A percentile compares a stretch with the other conserved stretches of the same genome.
phyloP scores from a whole-genome alignment of 1,139 yeast genomes.

The Pichia sp. region DNA sequence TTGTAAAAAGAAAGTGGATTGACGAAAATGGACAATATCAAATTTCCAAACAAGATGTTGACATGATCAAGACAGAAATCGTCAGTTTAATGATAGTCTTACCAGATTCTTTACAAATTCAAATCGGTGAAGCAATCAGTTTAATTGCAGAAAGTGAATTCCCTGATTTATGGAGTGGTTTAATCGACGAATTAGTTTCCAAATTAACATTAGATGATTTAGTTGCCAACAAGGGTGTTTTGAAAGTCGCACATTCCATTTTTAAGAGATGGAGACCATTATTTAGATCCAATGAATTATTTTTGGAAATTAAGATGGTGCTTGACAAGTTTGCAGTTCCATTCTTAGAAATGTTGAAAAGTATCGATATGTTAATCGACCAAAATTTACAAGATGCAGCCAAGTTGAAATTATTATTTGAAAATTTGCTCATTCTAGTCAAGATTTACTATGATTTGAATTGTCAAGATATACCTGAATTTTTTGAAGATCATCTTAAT shows the following conservation, averaged over 20 bases:
- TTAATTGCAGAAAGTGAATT: slow-evolving; percentile 95
- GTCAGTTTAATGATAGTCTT: slow-evolving; percentile 79
- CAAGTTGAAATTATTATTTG: slow-evolving; percentile 56
- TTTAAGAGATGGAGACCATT: slow-evolving; percentile 97
- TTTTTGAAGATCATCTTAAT: slow-evolving; percentile 87
- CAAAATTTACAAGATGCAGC: slow-evolving; percentile 45
- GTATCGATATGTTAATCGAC: slow-evolving; percentile 66
- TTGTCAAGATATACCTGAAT: slow-evolving; percentile 98
- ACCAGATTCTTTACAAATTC: slow-evolving; percentile 75
- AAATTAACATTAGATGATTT: slow-evolving; percentile 66
- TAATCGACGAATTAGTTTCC: slow-evolving; percentile 72
- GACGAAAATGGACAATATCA: slow-evolving; percentile 84
- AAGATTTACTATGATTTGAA: slow-evolving; percentile 91
- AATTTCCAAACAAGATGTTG: slow-evolving; percentile 60
- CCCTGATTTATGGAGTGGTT: slow-evolving; percentile 83
- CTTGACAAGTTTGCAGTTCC: slow-evolving; percentile 84
- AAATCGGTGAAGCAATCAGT: slow-evolving; percentile 91
- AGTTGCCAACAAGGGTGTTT: slow-evolving; percentile 77
- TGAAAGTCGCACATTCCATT: slow-evolving; percentile 91
- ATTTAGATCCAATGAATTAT: slow-evolving; percentile 87
- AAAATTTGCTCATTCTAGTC: slow-evolving; percentile 65
- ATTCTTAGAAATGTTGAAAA: slow-evolving; percentile 62
- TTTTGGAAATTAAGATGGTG: slow-evolving; percentile 83
- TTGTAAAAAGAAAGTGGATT: slow-evolving; percentile 82
- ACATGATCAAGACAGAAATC: slow-evolving; percentile 70